These are phyloP conservation scores for Russula sp. DNA, from an alignment of 768 basidiomycete genomes.

Conservation along the genomic window DNA sequence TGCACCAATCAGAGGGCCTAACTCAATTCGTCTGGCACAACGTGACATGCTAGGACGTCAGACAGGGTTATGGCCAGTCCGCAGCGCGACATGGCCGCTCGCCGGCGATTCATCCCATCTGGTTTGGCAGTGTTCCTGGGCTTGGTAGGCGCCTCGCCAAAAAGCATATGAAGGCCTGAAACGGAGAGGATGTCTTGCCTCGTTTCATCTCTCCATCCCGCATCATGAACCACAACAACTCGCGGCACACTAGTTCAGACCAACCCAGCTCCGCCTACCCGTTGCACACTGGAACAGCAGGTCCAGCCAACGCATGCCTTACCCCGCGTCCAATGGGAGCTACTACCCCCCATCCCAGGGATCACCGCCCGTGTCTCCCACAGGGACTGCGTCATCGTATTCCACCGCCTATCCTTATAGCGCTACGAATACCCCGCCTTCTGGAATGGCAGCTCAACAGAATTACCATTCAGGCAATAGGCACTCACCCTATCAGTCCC, in stretches of 20 bases:
- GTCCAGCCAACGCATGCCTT: constrained; percentile 24
- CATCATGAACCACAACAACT: constrained; percentile 29
- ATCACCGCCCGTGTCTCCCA: constrained; percentile 25
- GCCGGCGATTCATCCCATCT: constrained; percentile 23
- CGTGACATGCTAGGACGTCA: constrained; percentile 23
- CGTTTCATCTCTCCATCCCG: constrained; percentile 18
- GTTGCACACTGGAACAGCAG: constrained; percentile 27
- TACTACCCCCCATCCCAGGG: constrained; percentile 23
- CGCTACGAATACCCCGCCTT: constrained; percentile 9
- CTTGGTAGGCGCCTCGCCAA: constrained; percentile 28
- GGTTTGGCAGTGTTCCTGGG: constrained; percentile 28
- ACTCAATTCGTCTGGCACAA: constrained; percentile 30
- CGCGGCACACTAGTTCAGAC: constrained; percentile 28
- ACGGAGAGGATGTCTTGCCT: constrained; percentile 12
- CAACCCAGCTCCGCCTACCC: constrained; percentile 23
- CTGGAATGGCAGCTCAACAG: constrained; percentile 19
- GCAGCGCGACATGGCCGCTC: constrained; percentile 27
- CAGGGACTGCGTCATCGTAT: constrained; percentile 8
- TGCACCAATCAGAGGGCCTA: constrained; percentile 20
- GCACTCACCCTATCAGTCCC: constrained; percentile 20
- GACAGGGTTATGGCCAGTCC: constrained; percentile 24
- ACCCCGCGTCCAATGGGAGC: constrained; percentile 21
- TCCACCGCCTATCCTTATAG: constrained; percentile 19
- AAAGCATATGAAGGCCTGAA: constrained; percentile 31
- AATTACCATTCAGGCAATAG: constrained; percentile 19